These are phyloP conservation scores for Acorus gramineus DNA, from an alignment of 106 monocot genomes.

Conservation along the genomic window DNA sequence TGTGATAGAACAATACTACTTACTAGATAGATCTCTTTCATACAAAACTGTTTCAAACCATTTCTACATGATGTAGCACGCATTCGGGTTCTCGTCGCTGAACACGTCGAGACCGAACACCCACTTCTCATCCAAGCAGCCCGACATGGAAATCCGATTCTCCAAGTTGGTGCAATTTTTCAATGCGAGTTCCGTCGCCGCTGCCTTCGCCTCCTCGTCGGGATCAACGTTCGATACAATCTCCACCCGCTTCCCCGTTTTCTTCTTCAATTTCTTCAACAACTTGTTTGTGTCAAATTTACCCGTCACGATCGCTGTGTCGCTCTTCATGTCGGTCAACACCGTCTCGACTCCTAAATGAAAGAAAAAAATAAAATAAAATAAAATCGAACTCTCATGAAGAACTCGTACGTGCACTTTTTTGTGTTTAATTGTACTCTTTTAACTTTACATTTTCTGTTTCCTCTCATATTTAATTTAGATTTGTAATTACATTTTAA, in stretches of 20 bases:
- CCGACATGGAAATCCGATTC: too few relatives aligned
- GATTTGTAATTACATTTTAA: too few relatives aligned
- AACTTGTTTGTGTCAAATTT: slow-evolving; percentile 31
- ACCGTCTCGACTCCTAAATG: slow-evolving; percentile 38
- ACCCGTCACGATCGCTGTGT: slow-evolving; percentile 35
- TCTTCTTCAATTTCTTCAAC: slow-evolving; percentile 39
- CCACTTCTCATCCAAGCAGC: background rate
- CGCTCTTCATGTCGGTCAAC: slow-evolving; percentile 27
- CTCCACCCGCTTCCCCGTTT: slow-evolving; percentile 45
- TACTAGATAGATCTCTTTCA: too few relatives aligned
- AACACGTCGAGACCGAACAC: slow-evolving; percentile 10
- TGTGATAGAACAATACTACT: too few relatives aligned
- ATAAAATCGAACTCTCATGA: too few relatives aligned
- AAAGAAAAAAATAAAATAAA: too few relatives aligned
- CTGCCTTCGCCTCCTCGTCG: background rate
- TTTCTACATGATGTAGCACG: slow-evolving; percentile 14
- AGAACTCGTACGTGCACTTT: too few relatives aligned
- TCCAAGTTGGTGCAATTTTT: too few relatives aligned
- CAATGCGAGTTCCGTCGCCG: background rate
- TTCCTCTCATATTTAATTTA: too few relatives aligned
- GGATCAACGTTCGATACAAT: slow-evolving; percentile 10
- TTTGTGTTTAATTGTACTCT: too few relatives aligned
- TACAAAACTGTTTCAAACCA: too few relatives aligned
- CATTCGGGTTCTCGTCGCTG: slow-evolving; percentile 35
- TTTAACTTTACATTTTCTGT: too few relatives aligned